Conservation (phyloP, 208 protist genomes). For the Leishmania mexicana region DNA sequence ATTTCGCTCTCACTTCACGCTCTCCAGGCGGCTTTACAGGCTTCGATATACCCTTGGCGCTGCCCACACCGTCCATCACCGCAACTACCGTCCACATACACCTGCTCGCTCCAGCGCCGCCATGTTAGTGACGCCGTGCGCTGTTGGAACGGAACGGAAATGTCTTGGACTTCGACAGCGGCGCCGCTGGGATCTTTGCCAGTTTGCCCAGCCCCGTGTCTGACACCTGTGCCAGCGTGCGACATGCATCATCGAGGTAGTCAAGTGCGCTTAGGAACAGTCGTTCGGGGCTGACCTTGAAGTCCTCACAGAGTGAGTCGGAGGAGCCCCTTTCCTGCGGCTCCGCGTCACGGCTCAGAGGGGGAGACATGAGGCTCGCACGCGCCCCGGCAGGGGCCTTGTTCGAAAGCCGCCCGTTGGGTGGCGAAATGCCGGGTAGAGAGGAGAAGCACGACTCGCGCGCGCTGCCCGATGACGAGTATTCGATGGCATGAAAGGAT, state of each 20-base stretch:
- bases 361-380: background rate
- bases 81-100: background rate
- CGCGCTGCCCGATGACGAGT: background rate
- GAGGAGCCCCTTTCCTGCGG: background rate
- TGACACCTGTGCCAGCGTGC: constrained; percentile 24
- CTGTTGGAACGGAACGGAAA: constrained; percentile 8
- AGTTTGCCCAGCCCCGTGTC: constrained; percentile 28
- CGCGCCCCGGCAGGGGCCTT: background rate
- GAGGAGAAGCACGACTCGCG: background rate
- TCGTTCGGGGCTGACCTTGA: constrained; percentile 21
- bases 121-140: constrained; percentile 21
- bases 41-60: background rate
- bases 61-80: background rate
- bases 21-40: background rate
- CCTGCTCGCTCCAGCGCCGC: background rate
- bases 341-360: background rate
- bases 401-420: background rate
- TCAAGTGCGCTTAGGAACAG: constrained; percentile 41
- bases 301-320: background rate
- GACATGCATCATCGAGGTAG: constrained; percentile 51
- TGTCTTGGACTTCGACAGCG: constrained; percentile 29
- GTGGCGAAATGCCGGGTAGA: background rate
- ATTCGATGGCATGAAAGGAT: background rate
- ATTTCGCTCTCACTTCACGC: background rate
- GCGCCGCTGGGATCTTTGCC: constrained; percentile 25